These are phyloP conservation scores for Leptographium flavum DNA, from an alignment of 2,329 filamentous ascomycete species.

Conservation along the genomic window DNA sequence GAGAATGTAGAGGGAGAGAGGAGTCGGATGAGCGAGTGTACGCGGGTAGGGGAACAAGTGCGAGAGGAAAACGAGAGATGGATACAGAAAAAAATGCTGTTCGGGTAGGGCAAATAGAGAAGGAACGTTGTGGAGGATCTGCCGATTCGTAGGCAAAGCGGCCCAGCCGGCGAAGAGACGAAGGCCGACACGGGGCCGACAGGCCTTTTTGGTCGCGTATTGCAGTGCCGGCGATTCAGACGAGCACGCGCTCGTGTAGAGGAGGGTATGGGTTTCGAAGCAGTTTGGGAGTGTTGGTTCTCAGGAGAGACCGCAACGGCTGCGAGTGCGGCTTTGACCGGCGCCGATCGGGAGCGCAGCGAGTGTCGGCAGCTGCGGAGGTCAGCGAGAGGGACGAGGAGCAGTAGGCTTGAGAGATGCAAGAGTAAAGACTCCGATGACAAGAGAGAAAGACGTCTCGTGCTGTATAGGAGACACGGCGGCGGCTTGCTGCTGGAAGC, in stretches of 20 bases:
- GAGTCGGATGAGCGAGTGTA: neutral
- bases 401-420: neutral
- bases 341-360: neutral
- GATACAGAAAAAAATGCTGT: neutral
- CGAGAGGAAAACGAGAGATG: neutral
- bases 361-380: neutral
- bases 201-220: neutral
- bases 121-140: neutral
- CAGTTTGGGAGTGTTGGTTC: neutral
- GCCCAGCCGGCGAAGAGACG: neutral
- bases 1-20: neutral
- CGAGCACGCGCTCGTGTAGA: neutral
- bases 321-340: slow-evolving; percentile 1
- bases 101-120: neutral
- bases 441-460: no score
- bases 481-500: neutral
- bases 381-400: neutral
- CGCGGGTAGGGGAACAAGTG: neutral
- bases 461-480: neutral
- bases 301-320: neutral
- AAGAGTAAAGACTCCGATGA: neutral
- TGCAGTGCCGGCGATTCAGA: neutral
- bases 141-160: no score
- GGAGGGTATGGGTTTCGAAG: neutral
- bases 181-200: neutral